These are phyloP conservation scores for Corylus americana DNA, from an alignment of 306 rosid genomes.

Conservation along the genomic window DNA sequence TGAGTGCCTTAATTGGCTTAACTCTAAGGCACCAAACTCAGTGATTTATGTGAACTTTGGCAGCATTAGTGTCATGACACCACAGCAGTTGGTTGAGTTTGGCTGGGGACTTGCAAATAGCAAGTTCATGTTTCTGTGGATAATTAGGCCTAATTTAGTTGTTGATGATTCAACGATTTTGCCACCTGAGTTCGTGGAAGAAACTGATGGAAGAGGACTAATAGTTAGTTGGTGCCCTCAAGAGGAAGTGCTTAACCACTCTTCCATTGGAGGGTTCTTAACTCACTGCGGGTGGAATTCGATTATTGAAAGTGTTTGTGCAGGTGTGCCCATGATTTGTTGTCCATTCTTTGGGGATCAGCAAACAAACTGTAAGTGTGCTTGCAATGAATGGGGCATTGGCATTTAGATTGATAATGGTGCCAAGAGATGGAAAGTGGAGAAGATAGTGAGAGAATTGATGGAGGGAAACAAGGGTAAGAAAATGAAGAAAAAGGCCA, in stretches of 20 bases:
- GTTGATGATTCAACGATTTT: background rate
- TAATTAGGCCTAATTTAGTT: constrained; percentile 19
- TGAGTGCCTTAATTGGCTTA: constrained; percentile 24
- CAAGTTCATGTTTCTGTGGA: constrained; percentile 14
- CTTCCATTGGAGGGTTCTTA: constrained; percentile 12
- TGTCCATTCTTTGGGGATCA: background rate
- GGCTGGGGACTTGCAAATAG: constrained; percentile 26
- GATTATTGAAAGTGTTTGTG: constrained; percentile 10
- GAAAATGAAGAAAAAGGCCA: background rate
- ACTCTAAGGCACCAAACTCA: background rate
- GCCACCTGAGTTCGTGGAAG: background rate
- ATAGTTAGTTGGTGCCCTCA: constrained; percentile 25
- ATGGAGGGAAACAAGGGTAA: background rate
- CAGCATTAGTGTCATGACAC: background rate
- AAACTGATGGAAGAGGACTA: constrained; percentile 9
- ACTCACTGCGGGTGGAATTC: constrained; percentile 16
- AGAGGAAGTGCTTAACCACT: constrained; percentile 20
- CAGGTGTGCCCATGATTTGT: constrained; percentile 12
- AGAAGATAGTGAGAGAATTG: background rate
- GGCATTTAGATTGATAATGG: background rate
- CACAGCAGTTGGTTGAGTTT: constrained; percentile 5
- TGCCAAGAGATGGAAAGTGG: background rate
- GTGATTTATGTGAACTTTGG: constrained; percentile 24
- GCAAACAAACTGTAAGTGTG: background rate
- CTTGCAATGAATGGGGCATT: constrained; percentile 2